Percentiles rank a stretch among this genome's conserved stretches.
phyloP scores from a whole-genome alignment of 2,329 filamentous ascomycete species.

The Mariannaea elegans region DNA sequence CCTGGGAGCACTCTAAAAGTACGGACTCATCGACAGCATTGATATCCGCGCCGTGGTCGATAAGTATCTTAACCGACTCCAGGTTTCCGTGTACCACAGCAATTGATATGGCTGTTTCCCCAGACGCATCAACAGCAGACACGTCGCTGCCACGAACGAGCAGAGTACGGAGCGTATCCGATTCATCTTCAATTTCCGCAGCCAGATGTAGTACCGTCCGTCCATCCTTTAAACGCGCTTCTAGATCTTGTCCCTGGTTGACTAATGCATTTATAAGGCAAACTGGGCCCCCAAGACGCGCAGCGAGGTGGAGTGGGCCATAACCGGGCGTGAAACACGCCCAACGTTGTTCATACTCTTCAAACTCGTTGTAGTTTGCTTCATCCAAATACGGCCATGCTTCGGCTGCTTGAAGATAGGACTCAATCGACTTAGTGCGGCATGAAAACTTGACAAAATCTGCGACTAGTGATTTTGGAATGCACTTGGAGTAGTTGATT shows the following conservation, averaged over 20 bases:
- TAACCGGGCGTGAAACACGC: background rate
- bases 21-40: background rate
- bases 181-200: background rate
- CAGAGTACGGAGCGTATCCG: background rate
- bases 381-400: background rate
- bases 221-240: background rate
- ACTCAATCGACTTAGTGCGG: background rate
- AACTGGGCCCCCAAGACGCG: background rate
- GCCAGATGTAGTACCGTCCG: background rate
- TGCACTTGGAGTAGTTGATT: background rate
- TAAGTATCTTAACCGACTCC: background rate
- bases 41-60: background rate
- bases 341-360: background rate
- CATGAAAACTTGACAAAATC: background rate
- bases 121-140: background rate
- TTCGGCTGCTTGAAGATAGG: background rate
- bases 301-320: background rate
- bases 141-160: background rate
- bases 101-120: background rate
- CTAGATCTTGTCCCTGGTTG: background rate
- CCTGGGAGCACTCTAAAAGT: background rate
- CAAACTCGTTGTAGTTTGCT: background rate
- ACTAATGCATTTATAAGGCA: background rate
- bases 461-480: background rate
- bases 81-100: background rate